These are phyloP conservation scores for Mortierella hygrophila DNA, from an alignment of 192 early-diverging fungal genomes.

Conservation along the genomic window DNA sequence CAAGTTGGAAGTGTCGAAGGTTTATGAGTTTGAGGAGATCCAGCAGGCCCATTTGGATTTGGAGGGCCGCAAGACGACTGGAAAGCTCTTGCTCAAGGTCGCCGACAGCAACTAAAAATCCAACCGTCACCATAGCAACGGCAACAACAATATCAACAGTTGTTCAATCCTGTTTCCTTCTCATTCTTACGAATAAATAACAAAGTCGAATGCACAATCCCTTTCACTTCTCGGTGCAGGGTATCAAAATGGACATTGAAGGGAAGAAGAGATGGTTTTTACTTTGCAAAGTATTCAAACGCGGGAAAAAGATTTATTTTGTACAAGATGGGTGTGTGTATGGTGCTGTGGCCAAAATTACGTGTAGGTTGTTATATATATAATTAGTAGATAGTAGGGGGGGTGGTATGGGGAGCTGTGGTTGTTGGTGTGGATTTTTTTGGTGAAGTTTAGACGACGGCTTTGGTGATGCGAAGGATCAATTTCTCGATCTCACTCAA, in stretches of 20 bases:
- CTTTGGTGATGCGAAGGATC: conserved; percentile 32
- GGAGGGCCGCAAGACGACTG: background rate
- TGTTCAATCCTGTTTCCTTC: background rate
- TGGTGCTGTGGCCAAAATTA: background rate
- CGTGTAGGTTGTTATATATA: background rate
- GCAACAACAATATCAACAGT: no score
- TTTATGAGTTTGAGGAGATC: background rate
- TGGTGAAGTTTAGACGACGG: conserved; percentile 15
- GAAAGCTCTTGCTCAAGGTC: conserved; percentile 1
- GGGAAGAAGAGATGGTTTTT: background rate
- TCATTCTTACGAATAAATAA: no score
- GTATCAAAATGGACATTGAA: no score
- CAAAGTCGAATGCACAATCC: no score
- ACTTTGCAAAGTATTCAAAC: background rate
- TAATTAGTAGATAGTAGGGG: background rate
- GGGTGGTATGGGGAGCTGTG: background rate
- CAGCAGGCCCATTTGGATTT: conserved; percentile 1
- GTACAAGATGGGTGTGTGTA: background rate
- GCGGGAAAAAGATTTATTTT: background rate
- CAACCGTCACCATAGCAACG: no score
- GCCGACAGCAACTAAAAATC: background rate
- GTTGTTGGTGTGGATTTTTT: background rate
- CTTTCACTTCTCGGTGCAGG: no score
- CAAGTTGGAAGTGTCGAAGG: background rate
- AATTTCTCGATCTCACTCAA: conserved; percentile 76